Conservation (phyloP, 2,329 filamentous ascomycete genomes). For the Ophiocordyceps polyrhachis-furcata region DNA sequence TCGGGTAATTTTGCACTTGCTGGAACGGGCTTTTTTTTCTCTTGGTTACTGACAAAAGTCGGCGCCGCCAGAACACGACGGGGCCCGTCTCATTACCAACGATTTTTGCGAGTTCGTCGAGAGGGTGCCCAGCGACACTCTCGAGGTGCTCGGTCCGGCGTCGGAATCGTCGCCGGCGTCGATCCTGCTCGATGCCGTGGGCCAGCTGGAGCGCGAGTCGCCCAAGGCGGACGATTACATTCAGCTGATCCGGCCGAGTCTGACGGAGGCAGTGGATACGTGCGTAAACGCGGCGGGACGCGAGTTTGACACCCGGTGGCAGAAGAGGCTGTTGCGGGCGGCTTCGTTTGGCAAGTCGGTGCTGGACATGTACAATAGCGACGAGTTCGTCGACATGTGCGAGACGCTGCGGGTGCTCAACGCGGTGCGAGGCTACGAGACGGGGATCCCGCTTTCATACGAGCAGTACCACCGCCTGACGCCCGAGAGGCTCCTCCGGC, state of each 20-base stretch:
- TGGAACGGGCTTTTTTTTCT: not conserved
- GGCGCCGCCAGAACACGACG: conserved; percentile 42
- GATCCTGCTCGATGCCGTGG: conserved; percentile 82
- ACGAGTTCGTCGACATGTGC: conserved; percentile 97
- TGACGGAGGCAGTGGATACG: conserved; percentile 83
- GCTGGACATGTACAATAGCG: conserved; percentile 89
- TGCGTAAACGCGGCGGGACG: conserved; percentile 88
- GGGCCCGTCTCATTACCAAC: conserved; percentile 77
- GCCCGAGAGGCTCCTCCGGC: conserved; percentile 69
- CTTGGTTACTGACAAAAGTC: conserved; percentile 3
- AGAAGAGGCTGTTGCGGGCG: conserved; percentile 88
- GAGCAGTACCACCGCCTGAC: conserved; percentile 87
- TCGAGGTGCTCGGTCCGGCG: conserved; percentile 76
- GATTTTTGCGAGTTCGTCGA: conserved; percentile 97
- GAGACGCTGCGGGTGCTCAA: conserved; percentile 86
- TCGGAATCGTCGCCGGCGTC: conserved; percentile 80
- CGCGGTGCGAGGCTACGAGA: conserved; percentile 75
- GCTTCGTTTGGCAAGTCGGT: conserved; percentile 97
- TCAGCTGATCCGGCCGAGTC: conserved; percentile 70
- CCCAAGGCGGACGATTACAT: conserved; percentile 97
- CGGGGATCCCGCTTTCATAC: conserved; percentile 78
- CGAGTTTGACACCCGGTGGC: conserved; percentile 80
- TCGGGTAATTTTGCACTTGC: conserved; percentile 37
- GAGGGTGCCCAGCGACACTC: conserved; percentile 69
- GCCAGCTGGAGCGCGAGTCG: conserved; percentile 79